Evolutionary conservation across 2,329 filamentous ascomycete species (phyloP), one percentile per base, ranked within the genome.

Genomic region (Scortechinia acanthostroma): DNA sequence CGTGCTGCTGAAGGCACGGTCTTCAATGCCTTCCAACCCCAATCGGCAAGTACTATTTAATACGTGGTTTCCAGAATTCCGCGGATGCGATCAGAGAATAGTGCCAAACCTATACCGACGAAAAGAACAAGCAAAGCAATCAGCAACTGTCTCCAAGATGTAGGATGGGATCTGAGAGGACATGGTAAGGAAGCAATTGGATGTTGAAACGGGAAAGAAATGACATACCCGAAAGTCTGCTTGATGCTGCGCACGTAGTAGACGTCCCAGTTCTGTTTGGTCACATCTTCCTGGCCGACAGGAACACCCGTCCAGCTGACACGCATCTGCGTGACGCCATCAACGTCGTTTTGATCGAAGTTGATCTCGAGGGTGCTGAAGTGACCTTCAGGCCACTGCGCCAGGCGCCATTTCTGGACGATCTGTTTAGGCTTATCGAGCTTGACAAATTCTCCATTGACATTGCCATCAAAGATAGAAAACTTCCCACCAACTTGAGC

Each of bases 401-500:
- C 74, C 48, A 86, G 62, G 50, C 81, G 71, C 81, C 81, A 86
- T 62, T 80, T 82, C 67, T 86, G 81, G 49, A 81, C 75, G 45
- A 86, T 76, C 53, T 71, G 71, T 50, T 70, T 79, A 6, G 78
- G 77, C 49, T 73, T 61, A 37, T 79, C 69, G 21, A 86, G 69
- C 54, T 74, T 73, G 14, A 74, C 67, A 57, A 72, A 86, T 56
- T 80, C 73, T 49, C 81, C 81, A n/a, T 66, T 73, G 10, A 86
- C 81, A 53, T 86, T 86, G 44, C 81, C 80, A 45, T 81, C 80
- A 50, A 86, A 86, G 49, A 86, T 74, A 54, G 80, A 76, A 56
- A 85, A 86, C 51, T 76, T 78, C 46, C 71, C 80, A 35, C 80
- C 81, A 15, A 71, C 67, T 6, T 40, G 6, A 45, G 77, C 69